Evolutionary conservation across 768 basidiomycete species (phyloP).

Genomic region (Leucocoprinus sp.): DNA sequence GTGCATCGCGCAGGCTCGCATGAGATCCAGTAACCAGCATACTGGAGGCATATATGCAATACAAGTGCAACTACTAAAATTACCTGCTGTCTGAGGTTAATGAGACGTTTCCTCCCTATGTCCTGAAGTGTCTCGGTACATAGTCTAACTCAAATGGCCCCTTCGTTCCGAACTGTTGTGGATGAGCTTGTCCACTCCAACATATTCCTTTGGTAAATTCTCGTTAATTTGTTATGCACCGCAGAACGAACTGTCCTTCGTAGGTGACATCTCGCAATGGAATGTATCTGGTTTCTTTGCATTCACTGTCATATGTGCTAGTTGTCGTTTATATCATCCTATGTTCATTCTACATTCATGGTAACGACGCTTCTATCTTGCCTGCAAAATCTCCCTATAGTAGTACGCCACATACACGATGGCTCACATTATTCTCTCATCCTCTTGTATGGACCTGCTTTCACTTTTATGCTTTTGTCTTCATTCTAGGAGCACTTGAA

Average conservation of each 20-base stretch:
- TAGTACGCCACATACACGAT: too few relatives aligned
- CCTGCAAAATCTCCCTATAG: too few relatives aligned
- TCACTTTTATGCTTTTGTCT: not conserved
- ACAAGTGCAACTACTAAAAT: too few relatives aligned
- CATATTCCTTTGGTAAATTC: not conserved
- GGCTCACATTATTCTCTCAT: not conserved
- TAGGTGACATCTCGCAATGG: conserved; percentile 33
- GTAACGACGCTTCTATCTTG: conserved; percentile 18
- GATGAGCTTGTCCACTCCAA: too few relatives aligned
- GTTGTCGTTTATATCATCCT: not conserved
- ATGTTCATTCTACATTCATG: not conserved
- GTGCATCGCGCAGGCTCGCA: too few relatives aligned
- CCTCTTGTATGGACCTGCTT: not conserved
- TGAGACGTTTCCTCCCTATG: too few relatives aligned
- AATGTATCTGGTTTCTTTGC: conserved; percentile 25
- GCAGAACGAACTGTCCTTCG: conserved; percentile 34
- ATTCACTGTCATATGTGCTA: conserved; percentile 26
- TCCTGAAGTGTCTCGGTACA: too few relatives aligned
- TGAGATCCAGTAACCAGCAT: too few relatives aligned
- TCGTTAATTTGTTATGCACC: not conserved
- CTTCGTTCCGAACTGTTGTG: not conserved
- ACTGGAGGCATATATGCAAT: too few relatives aligned
- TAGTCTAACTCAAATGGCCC: too few relatives aligned
- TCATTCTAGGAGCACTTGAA: too few relatives aligned
- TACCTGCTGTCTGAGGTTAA: too few relatives aligned